Percentiles rank a stretch among this genome's conserved stretches.
phyloP scores from a whole-genome alignment of 164 flowering plant genomes.

The Dillenia turbinata region DNA sequence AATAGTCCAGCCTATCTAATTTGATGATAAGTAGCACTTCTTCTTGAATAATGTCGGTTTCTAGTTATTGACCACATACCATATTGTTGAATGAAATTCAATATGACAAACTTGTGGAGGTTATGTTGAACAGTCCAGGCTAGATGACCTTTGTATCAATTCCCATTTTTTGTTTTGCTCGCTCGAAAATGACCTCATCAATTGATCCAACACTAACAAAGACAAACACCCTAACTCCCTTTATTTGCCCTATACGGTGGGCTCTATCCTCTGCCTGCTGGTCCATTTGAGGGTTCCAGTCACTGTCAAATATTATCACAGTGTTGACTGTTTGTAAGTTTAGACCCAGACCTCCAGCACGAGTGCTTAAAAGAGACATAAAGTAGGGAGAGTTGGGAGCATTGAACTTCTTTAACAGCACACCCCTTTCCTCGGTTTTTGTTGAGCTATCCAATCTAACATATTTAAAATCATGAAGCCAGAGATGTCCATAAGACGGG shows the following conservation, averaged over 20 bases:
- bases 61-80: no score
- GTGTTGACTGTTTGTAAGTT: constrained; percentile 96
- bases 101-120: constrained; percentile 71
- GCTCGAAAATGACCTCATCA: constrained; percentile 94
- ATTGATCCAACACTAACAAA: constrained; percentile 95
- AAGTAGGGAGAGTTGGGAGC: constrained; percentile 85
- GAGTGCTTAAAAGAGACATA: constrained; percentile 96
- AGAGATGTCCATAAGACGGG: constrained; percentile 80
- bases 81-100: no score
- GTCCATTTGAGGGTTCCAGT: constrained; percentile 99
- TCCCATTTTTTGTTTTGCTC: constrained; percentile 97
- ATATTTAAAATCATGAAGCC: constrained; percentile 57
- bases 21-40: no score
- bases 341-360: constrained; percentile 97
- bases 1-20: no score
- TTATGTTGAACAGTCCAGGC: constrained; percentile 95
- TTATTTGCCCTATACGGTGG: constrained; percentile 97
- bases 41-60: no score
- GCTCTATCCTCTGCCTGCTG: constrained; percentile 99
- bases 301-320: constrained; percentile 93
- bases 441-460: constrained; percentile 92
- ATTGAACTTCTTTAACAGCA: constrained; percentile 72
- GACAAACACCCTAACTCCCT: constrained; percentile 94
- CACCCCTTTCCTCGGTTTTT: constrained; percentile 87
- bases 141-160: constrained; percentile 99